Evolutionary conservation across 1,284 basidiomycete genomes (phyloP).

Genomic region (Naganishia sp.): DNA sequence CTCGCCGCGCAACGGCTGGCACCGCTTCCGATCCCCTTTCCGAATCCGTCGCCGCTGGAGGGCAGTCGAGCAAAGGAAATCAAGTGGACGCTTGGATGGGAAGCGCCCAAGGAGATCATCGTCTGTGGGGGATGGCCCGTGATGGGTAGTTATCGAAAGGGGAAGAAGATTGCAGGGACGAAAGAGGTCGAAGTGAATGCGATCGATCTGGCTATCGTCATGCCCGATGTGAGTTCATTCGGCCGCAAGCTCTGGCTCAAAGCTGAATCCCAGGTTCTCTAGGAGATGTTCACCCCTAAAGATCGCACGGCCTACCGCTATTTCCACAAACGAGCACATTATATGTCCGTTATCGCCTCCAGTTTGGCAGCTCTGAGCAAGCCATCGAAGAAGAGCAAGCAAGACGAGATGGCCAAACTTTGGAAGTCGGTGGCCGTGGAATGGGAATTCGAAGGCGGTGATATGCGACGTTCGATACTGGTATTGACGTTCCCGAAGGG

Average conservation of each 20-base stretch:
- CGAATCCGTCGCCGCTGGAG: slow-evolving; percentile 69
- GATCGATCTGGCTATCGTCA: slow-evolving; percentile 81
- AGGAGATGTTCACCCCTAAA: slow-evolving; percentile 82
- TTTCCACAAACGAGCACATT: slow-evolving; percentile 91
- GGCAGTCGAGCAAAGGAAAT: slow-evolving; percentile 66
- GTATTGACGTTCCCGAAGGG: slow-evolving; percentile 37
- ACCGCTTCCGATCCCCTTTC: slow-evolving; percentile 61
- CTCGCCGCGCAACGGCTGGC: slow-evolving; percentile 66
- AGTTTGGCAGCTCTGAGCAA: slow-evolving; percentile 57
- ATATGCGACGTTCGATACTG: slow-evolving; percentile 54
- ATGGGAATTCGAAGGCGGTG: slow-evolving; percentile 62
- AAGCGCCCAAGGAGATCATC: slow-evolving; percentile 59
- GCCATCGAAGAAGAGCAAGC: slow-evolving; percentile 12
- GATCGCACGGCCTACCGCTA: slow-evolving; percentile 88
- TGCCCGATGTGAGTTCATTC: slow-evolving; percentile 69
- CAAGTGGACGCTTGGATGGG: slow-evolving; percentile 67
- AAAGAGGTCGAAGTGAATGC: slow-evolving; percentile 62
- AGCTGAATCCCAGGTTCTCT: slow-evolving; percentile 3
- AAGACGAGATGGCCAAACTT: slow-evolving; percentile 54
- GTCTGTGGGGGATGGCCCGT: slow-evolving; percentile 59
- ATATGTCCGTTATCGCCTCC: slow-evolving; percentile 76
- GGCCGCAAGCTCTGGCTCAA: neutral
- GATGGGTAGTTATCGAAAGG: slow-evolving; percentile 61
- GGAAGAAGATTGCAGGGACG: slow-evolving; percentile 41
- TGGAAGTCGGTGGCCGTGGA: slow-evolving; percentile 67